Conservation (phyloP, 2,329 filamentous ascomycete genomes). For the Onygenales sp. region DNA sequence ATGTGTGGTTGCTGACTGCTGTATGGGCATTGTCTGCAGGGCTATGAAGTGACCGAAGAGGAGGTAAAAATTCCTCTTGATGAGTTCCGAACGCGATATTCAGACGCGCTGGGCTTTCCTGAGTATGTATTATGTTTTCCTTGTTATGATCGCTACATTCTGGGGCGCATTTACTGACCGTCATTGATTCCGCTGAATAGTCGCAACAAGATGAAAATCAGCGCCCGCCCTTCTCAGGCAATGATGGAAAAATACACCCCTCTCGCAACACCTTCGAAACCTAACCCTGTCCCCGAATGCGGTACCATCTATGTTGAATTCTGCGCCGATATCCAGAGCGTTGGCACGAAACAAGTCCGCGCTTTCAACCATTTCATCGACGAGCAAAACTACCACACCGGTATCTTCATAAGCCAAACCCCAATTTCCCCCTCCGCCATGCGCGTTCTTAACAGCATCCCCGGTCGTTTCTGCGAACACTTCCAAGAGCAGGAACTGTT, state of each 20-base stretch:
- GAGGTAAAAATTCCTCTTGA: constrained; percentile 80
- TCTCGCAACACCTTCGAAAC: constrained; percentile 57
- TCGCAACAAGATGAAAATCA: constrained; percentile 77
- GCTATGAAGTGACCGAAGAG: constrained; percentile 83
- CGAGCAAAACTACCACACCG: constrained; percentile 73
- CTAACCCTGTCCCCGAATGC: constrained; percentile 60
- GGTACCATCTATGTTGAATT: constrained; percentile 94
- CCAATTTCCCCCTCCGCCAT: constrained; percentile 77
- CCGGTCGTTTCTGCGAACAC: constrained; percentile 76
- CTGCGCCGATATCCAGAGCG: constrained; percentile 58
- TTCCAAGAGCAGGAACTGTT: constrained; percentile 93
- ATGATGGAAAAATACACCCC: constrained; percentile 82
- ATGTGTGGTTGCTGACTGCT: not conserved
- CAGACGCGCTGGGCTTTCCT: constrained; percentile 61
- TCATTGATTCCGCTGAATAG: constrained; percentile 36
- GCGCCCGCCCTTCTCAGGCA: constrained; percentile 68
- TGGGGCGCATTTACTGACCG: not conserved
- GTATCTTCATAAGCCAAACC: constrained; percentile 79
- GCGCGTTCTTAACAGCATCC: constrained; percentile 72
- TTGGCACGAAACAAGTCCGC: constrained; percentile 89
- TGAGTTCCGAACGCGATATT: constrained; percentile 66
- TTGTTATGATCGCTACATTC: not conserved
- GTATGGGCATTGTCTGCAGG: constrained; percentile 45
- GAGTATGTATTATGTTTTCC: constrained; percentile 49
- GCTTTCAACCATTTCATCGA: constrained; percentile 75